phyloP scores from a whole-genome alignment of 495 filamentous ascomycete species.

The Trichoderma gamsii region DNA sequence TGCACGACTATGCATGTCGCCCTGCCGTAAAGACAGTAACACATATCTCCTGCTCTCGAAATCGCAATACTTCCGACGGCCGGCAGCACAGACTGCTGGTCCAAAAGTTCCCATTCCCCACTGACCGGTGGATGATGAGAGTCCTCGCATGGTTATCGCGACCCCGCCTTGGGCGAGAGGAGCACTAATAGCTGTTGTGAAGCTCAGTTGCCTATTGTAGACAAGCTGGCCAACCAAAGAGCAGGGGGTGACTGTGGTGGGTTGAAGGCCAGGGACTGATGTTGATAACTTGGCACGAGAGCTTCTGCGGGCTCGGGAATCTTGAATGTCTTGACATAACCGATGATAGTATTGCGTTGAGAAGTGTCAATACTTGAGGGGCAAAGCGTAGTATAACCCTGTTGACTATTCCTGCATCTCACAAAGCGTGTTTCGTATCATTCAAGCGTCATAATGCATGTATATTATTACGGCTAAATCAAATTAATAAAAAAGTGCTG shows the following conservation, averaged over 20 bases:
- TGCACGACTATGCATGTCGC: background rate
- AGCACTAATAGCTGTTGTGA: background rate
- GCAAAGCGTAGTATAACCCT: too few relatives aligned
- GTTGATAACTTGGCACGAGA: background rate
- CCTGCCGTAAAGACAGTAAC: background rate
- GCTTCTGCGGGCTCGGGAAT: background rate
- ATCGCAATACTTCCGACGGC: background rate
- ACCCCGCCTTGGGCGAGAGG: background rate
- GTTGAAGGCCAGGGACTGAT: background rate
- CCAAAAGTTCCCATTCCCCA: background rate
- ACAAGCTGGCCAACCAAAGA: slow-evolving; percentile 3
- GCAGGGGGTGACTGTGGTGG: background rate
- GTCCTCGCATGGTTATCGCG: background rate
- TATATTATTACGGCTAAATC: background rate
- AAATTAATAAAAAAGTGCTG: background rate
- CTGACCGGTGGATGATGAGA: background rate
- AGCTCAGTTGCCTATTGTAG: slow-evolving; percentile 7
- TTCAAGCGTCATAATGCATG: background rate
- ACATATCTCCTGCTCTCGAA: background rate
- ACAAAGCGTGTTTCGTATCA: background rate
- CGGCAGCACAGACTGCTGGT: background rate
- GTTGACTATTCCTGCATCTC: too few relatives aligned
- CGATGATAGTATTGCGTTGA: too few relatives aligned
- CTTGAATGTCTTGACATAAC: too few relatives aligned
- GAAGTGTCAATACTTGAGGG: too few relatives aligned